Percentiles rank a stretch among this genome's conserved stretches.
These are phyloP conservation scores for Obba rivulosa DNA, from an alignment of 768 basidiomycete genomes.

Conservation along the genomic window DNA sequence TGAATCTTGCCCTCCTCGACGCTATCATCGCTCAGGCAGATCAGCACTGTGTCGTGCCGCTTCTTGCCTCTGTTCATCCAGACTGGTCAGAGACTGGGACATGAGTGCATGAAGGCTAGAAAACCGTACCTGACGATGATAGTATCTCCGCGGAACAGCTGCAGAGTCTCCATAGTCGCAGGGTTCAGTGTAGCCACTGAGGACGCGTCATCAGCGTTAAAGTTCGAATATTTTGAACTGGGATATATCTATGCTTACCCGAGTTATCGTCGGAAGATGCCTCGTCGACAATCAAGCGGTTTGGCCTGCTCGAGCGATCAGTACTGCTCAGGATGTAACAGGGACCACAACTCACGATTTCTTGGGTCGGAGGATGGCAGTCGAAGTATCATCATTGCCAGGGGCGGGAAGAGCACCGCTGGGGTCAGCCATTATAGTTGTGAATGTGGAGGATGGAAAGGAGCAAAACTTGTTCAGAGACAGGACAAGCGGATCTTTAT, in stretches of 20 bases:
- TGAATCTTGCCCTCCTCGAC: constrained; percentile 98
- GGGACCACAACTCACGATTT: constrained; percentile 71
- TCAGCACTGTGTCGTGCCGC: constrained; percentile 94
- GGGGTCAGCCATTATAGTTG: constrained; percentile 40
- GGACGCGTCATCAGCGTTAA: constrained; percentile 3
- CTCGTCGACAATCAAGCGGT: constrained; percentile 97
- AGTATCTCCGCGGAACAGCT: constrained; percentile 95
- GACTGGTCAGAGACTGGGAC: background rate
- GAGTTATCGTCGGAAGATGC: constrained; percentile 94
- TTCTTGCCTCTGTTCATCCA: constrained; percentile 76
- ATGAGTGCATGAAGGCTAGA: background rate
- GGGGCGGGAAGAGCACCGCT: constrained; percentile 80
- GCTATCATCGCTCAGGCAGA: constrained; percentile 91
- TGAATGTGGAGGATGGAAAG: constrained; percentile 13
- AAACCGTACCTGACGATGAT: constrained; percentile 79
- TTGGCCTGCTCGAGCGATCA: constrained; percentile 56
- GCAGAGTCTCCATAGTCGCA: constrained; percentile 90
- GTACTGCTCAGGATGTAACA: constrained; percentile 13
- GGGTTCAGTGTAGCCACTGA: constrained; percentile 93
- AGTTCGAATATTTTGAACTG: background rate
- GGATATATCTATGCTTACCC: constrained; percentile 40
- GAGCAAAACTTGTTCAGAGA: constrained; percentile 5
- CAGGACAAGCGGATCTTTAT: constrained; percentile 11
- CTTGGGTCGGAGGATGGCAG: constrained; percentile 94
- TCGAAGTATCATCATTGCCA: constrained; percentile 86